Conservation (phyloP, 805 yeast genomes). For the Zygosaccharomyces rouxii region DNA sequence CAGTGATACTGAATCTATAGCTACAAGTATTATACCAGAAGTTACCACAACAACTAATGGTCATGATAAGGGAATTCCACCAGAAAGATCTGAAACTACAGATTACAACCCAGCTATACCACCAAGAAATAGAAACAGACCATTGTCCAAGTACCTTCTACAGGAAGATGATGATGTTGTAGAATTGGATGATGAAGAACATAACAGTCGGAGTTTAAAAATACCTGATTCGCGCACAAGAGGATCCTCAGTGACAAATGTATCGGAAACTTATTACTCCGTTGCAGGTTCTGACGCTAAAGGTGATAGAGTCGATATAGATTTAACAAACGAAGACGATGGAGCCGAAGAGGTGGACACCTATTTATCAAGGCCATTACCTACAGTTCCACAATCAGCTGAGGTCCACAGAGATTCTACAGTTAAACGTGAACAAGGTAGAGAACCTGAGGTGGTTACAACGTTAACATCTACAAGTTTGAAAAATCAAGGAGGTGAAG, state of each 20-base stretch:
- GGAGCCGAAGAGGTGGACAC: conserved; percentile 11
- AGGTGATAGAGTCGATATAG: conserved; percentile 8
- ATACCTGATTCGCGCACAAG: conserved; percentile 8
- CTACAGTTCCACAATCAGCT: conserved; percentile 17
- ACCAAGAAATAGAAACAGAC: conserved; percentile 33
- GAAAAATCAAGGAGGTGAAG: neutral
- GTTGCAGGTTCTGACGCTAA: conserved; percentile 18
- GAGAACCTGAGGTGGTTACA: conserved; percentile 2
- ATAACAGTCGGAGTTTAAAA: conserved; percentile 6
- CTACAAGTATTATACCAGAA: conserved; percentile 28
- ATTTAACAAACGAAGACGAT: neutral
- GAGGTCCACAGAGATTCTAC: conserved; percentile 14
- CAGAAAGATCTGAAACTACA: conserved; percentile 22
- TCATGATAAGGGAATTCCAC: conserved; percentile 14
- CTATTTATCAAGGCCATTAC: conserved; percentile 25
- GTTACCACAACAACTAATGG: conserved; percentile 19
- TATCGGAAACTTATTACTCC: conserved; percentile 27
- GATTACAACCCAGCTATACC: conserved; percentile 32
- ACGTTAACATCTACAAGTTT: conserved; percentile 1
- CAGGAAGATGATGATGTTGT: conserved; percentile 24
- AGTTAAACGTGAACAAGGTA: conserved; percentile 3
- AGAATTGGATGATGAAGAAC: conserved; percentile 20
- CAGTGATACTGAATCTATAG: conserved; percentile 21
- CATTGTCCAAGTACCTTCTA: conserved; percentile 27
- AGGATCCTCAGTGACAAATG: conserved; percentile 11